These are phyloP conservation scores for Paxillus involutus DNA, from an alignment of 768 basidiomycete genomes.

Conservation along the genomic window DNA sequence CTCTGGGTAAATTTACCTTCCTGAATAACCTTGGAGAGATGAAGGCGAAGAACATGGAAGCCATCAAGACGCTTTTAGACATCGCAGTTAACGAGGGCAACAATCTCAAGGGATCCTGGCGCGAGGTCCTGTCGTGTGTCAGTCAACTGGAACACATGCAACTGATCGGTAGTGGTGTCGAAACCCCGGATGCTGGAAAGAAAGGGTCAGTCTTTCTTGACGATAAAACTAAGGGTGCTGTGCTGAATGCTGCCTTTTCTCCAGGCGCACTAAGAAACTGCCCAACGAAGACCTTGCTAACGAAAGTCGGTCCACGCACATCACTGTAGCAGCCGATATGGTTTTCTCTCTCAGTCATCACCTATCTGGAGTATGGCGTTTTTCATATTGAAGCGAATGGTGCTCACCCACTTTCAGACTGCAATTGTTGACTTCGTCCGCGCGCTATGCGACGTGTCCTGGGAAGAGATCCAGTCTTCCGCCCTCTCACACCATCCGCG, in stretches of 20 bases:
- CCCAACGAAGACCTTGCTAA: conserved; percentile 94
- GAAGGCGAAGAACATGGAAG: conserved; percentile 99
- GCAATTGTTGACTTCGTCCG: conserved; percentile 98
- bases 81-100: conserved; percentile 97
- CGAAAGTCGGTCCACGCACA: conserved; percentile 95
- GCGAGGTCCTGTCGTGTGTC: conserved; percentile 94
- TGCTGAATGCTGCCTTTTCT: conserved; percentile 8
- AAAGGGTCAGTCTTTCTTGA: conserved; percentile 62
- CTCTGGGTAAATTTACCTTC: conserved; percentile 95
- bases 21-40: conserved; percentile 97
- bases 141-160: conserved; percentile 99
- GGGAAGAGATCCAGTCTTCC: conserved; percentile 99
- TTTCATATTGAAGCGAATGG: not conserved
- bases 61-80: conserved; percentile 92
- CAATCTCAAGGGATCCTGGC: conserved; percentile 93
- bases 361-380: conserved; percentile 81
- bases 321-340: conserved; percentile 99
- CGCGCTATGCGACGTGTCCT: conserved; percentile 94
- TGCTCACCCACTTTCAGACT: conserved; percentile 48
- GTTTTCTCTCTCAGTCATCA: conserved; percentile 96
- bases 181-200: conserved; percentile 73
- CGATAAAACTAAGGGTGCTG: not conserved
- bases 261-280: conserved; percentile 52
- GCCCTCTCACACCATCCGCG: conserved; percentile 92
- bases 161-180: conserved; percentile 88